Conservation (phyloP, 495 filamentous ascomycete species). For the Chaetomium tenue region DNA sequence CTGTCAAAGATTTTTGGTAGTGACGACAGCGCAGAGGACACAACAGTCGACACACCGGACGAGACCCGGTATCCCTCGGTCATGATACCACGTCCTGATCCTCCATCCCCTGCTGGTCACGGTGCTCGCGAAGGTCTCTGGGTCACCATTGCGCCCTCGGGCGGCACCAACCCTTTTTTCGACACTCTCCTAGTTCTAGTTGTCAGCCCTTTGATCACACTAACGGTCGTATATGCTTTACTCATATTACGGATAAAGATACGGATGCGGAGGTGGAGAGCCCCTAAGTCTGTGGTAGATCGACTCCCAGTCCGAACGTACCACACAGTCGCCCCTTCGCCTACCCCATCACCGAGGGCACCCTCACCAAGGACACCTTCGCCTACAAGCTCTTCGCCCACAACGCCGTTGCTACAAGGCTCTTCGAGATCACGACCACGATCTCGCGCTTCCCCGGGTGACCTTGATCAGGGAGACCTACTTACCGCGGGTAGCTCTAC, state of each 20-base stretch:
- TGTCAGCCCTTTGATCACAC: conserved; percentile 84
- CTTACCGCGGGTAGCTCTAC: conserved; percentile 41
- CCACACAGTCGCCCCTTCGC: conserved; percentile 69
- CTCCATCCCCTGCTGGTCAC: conserved; percentile 30
- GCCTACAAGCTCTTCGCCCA: conserved; percentile 61
- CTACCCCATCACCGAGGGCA: conserved; percentile 56
- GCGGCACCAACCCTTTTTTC: conserved; percentile 89
- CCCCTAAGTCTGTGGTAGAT: conserved; percentile 93
- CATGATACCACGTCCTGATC: conserved; percentile 15
- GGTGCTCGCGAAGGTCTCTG: conserved; percentile 77
- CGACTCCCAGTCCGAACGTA: conserved; percentile 93
- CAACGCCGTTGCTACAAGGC: conserved; percentile 72
- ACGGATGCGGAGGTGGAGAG: conserved; percentile 86
- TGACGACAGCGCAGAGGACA: conserved; percentile 37
- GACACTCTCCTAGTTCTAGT: conserved; percentile 93
- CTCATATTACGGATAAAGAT: conserved; percentile 86
- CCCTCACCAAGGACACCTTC: conserved; percentile 54
- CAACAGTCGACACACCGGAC: conserved; percentile 23
- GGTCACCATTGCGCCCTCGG: conserved; percentile 91
- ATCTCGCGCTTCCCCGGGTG: conserved; percentile 63
- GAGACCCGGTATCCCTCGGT: background rate
- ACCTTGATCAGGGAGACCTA: conserved; percentile 46
- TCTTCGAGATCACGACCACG: conserved; percentile 57
- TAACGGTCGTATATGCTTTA: conserved; percentile 90
- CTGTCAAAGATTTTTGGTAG: conserved; percentile 51